A percentile compares a stretch with the other conserved stretches of the same genome.
phyloP scores from a whole-genome alignment of 257 asterid genomes.

The Parsonsia alboflavescens region DNA sequence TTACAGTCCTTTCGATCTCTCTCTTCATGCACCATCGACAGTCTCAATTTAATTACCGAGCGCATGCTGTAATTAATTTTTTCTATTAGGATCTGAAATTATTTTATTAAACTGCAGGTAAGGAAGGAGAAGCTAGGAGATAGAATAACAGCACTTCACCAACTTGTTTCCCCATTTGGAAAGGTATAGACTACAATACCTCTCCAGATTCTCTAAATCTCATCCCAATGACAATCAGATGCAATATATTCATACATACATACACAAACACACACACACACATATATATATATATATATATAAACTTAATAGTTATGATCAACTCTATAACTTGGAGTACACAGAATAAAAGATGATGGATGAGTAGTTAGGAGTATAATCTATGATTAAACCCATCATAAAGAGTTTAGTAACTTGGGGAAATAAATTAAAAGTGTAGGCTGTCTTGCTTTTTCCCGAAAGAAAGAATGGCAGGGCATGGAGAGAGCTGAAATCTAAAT shows the following conservation, averaged over 20 bases:
- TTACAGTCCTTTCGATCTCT: not conserved
- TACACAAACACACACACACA: too few relatives aligned
- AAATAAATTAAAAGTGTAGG: not conserved
- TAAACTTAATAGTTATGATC: too few relatives aligned
- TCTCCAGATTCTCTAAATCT: not conserved
- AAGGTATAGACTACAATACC: slow-evolving; percentile 48
- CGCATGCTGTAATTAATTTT: not conserved
- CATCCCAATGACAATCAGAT: not conserved
- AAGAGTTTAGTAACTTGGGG: slow-evolving; percentile 9
- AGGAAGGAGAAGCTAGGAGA: slow-evolving; percentile 93
- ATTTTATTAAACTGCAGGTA: slow-evolving; percentile 39
- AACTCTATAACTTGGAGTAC: too few relatives aligned
- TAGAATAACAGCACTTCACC: slow-evolving; percentile 93
- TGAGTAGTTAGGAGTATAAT: slow-evolving; percentile 7
- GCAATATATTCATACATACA: too few relatives aligned
- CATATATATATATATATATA: too few relatives aligned
- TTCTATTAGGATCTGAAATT: not conserved
- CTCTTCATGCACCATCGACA: not conserved
- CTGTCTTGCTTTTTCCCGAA: not conserved
- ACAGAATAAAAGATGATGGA: too few relatives aligned
- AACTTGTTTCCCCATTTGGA: slow-evolving; percentile 96
- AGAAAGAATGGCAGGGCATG: not conserved
- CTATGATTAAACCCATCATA: slow-evolving; percentile 34
- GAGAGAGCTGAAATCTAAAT: slow-evolving; percentile 1
- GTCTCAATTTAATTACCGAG: not conserved